Conservation (phyloP, 108 stramenopile genomes). For the Pseudonitzschia delicatissima region DNA sequence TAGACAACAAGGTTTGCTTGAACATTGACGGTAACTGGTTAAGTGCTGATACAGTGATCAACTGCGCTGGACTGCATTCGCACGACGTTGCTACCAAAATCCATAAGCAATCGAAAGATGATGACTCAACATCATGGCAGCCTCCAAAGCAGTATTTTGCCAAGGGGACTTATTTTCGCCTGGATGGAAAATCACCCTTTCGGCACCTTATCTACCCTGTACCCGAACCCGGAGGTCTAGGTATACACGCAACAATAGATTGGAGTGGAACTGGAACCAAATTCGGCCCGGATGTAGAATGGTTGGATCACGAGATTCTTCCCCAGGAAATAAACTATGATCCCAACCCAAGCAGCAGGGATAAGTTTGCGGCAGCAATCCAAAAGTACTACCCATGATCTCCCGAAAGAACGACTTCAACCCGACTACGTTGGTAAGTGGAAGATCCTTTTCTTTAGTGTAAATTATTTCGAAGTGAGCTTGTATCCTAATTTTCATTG, state of each 20-base stretch:
- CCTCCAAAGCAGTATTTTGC: constrained; percentile 74
- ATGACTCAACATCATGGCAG: constrained; percentile 21
- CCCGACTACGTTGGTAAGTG: constrained; percentile 70
- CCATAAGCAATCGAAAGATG: constrained; percentile 16
- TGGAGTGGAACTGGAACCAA: constrained; percentile 48
- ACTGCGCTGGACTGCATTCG: constrained; percentile 68
- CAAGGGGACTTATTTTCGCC: constrained; percentile 79
- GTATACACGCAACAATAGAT: constrained; percentile 86
- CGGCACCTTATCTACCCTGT: constrained; percentile 76
- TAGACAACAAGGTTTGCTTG: background rate
- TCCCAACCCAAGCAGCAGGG: constrained; percentile 43
- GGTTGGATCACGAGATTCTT: constrained; percentile 43
- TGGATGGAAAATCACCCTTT: constrained; percentile 68
- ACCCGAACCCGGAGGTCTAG: constrained; percentile 79
- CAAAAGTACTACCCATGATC: constrained; percentile 75
- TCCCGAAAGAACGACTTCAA: constrained; percentile 48
- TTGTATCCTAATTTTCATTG: background rate
- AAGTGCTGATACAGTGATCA: constrained; percentile 57
- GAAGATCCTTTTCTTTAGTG: background rate
- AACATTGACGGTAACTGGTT: constrained; percentile 49
- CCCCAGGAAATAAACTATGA: constrained; percentile 57
- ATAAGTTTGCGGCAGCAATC: constrained; percentile 65
- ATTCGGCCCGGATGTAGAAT: constrained; percentile 88
- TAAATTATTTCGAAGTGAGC: background rate
- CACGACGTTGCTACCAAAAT: constrained; percentile 45